Evolutionary conservation across 2,329 filamentous ascomycete species (phyloP).

Genomic region (Microdochium nivale): DNA sequence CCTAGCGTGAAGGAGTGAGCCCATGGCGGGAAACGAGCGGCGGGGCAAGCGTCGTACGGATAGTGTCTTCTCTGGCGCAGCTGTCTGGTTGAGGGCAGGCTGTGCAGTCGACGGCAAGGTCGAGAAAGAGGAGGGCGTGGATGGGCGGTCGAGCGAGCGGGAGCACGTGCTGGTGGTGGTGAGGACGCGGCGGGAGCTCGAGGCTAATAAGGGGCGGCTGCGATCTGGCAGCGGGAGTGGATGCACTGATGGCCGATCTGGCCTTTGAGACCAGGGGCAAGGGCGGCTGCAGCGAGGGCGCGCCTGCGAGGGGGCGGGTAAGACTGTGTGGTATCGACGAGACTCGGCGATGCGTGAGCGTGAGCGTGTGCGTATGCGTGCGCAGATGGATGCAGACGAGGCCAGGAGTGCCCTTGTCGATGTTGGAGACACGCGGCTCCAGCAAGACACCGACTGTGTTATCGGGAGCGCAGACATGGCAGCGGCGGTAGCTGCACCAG

Average conservation of each 20-base stretch:
- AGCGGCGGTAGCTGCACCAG: background rate
- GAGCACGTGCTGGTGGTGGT: background rate
- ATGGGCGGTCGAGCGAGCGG: background rate
- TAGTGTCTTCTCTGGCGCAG: background rate
- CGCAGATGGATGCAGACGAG: background rate
- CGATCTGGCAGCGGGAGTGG: background rate
- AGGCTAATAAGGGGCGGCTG: background rate
- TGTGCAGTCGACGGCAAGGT: constrained; percentile 1
- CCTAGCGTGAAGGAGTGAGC: constrained; percentile 34
- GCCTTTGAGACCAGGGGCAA: background rate
- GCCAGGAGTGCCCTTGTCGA: background rate
- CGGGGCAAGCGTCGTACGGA: background rate
- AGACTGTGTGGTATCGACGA: background rate
- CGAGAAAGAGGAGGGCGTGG: background rate
- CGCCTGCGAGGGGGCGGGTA: background rate
- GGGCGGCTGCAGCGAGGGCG: background rate
- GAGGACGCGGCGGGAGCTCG: background rate
- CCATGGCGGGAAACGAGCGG: constrained; percentile 16
- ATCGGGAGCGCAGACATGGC: background rate
- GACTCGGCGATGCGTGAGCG: background rate
- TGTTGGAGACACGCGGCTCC: background rate
- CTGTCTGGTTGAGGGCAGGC: constrained; percentile 8
- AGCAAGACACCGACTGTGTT: background rate
- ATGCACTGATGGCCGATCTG: background rate
- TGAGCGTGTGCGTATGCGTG: too few relatives aligned